Percentiles rank a stretch among this genome's conserved stretches.
Evolutionary conservation across 495 filamentous ascomycete genomes (phyloP).

Genomic region (Aspergillus egyptiacus): DNA sequence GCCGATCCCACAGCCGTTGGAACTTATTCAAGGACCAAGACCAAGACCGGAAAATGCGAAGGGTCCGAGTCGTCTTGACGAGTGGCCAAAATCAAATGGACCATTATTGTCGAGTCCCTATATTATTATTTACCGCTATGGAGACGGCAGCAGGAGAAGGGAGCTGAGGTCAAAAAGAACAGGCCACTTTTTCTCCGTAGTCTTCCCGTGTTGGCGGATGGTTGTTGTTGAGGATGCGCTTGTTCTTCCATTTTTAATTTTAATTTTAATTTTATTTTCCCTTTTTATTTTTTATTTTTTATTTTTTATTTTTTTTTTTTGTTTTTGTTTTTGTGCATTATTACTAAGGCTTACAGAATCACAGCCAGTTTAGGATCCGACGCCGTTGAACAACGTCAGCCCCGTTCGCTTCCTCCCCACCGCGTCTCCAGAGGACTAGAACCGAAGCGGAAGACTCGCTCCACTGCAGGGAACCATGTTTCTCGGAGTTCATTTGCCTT

Average conservation of each 20-base stretch:
- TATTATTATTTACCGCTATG: too few relatives aligned
- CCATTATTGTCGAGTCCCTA: too few relatives aligned
- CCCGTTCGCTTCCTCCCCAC: conserved; percentile 1
- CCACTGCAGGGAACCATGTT: conserved; percentile 24
- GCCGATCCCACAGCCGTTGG: conserved; percentile 20
- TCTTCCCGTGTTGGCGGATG: neutral
- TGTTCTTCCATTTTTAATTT: too few relatives aligned
- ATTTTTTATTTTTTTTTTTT: too few relatives aligned
- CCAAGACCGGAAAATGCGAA: conserved; percentile 14
- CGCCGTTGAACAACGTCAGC: conserved; percentile 17
- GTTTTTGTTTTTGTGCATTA: too few relatives aligned
- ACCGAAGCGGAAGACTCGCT: neutral
- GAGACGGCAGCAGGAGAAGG: neutral
- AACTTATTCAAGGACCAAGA: conserved; percentile 16
- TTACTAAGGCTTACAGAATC: neutral
- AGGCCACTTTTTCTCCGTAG: neutral
- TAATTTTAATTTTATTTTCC: too few relatives aligned
- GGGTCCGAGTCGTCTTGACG: conserved; percentile 1
- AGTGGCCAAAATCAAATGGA: neutral
- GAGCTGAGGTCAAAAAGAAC: neutral
- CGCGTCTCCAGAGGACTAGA: neutral
- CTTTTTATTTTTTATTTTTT: too few relatives aligned
- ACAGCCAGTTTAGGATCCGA: conserved; percentile 14
- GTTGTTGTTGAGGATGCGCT: too few relatives aligned
- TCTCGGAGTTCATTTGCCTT: conserved; percentile 1